Evolutionary conservation across 1,139 yeast species (phyloP).

Genomic region (Scheffersomyces parashehatae): DNA sequence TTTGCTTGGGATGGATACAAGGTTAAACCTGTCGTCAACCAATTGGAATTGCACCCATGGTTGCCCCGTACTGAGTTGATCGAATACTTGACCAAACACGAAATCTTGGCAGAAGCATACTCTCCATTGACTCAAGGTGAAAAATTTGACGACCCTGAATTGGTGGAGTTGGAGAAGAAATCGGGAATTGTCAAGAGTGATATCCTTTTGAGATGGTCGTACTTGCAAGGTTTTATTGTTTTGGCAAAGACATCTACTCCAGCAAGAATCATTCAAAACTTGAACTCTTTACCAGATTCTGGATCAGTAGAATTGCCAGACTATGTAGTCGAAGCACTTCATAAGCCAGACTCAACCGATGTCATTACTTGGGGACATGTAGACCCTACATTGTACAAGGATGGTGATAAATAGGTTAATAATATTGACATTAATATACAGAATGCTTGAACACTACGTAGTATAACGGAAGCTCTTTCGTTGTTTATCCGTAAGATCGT

Average conservation of each 20-base stretch:
- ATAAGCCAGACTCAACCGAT: slow-evolving; percentile 31
- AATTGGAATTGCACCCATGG: slow-evolving; percentile 57
- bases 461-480: slow-evolving; percentile 27
- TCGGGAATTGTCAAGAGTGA: slow-evolving; percentile 22
- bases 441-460: slow-evolving; percentile 9
- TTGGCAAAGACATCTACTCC: slow-evolving; percentile 65
- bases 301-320: slow-evolving; percentile 32
- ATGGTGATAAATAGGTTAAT: not conserved
- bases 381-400: slow-evolving; percentile 25
- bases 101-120: slow-evolving; percentile 60
- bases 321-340: slow-evolving; percentile 24
- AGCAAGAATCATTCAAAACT: slow-evolving; percentile 39
- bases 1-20: slow-evolving; percentile 33
- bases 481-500: slow-evolving; percentile 28
- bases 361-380: slow-evolving; percentile 26
- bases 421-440: not conserved
- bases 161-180: slow-evolving; percentile 27
- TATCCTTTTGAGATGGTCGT: slow-evolving; percentile 33
- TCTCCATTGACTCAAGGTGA: slow-evolving; percentile 68
- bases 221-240: slow-evolving; percentile 59
- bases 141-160: slow-evolving; percentile 49
- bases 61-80: slow-evolving; percentile 35
- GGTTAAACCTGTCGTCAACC: slow-evolving; percentile 49
- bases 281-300: slow-evolving; percentile 28
- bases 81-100: slow-evolving; percentile 30